Evolutionary conservation across 1,284 basidiomycete species (phyloP).

Genomic region (Cutaneotrichosporon sp.): DNA sequence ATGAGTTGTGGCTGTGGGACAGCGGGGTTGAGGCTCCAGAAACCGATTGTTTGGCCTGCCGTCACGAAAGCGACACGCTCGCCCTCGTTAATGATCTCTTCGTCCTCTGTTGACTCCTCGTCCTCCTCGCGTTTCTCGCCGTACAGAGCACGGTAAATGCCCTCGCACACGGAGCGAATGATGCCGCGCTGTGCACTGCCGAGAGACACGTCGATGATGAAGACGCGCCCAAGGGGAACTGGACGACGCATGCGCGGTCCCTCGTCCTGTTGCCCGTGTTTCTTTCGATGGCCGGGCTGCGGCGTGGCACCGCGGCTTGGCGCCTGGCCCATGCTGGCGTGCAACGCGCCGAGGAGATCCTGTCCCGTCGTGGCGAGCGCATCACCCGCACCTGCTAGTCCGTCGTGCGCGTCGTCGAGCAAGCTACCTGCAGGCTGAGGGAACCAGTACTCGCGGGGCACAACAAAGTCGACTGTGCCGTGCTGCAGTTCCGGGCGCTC

Average conservation of each 20-base stretch:
- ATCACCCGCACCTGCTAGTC: conserved; percentile 51
- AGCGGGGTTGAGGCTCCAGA: conserved; percentile 76
- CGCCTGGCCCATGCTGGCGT: conserved; percentile 35
- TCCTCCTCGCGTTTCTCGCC: conserved; percentile 53
- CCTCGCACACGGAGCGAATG: conserved; percentile 62
- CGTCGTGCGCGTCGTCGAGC: conserved; percentile 54
- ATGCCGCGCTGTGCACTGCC: conserved; percentile 69
- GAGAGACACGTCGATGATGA: conserved; percentile 79
- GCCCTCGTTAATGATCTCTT: conserved; percentile 44
- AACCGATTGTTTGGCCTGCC: conserved; percentile 77
- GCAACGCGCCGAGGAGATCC: conserved; percentile 42
- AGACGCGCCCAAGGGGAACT: conserved; percentile 69
- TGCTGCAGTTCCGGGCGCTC: conserved; percentile 80
- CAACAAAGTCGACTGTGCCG: conserved; percentile 88
- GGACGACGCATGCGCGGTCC: conserved; percentile 54
- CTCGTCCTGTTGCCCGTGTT: conserved; percentile 28
- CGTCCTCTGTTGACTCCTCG: conserved; percentile 47
- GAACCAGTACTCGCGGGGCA: conserved; percentile 84
- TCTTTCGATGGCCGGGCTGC: conserved; percentile 28
- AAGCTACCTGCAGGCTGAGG: conserved; percentile 52
- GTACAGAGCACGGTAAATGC: conserved; percentile 65
- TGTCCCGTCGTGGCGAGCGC: conserved; percentile 39
- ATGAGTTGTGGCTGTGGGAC: conserved; percentile 66
- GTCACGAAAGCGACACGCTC: conserved; percentile 71
- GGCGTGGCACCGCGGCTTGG: conserved; percentile 45